Evolutionary conservation across 2,329 filamentous ascomycete species (phyloP).

Genomic region (Chaetomium sp.): DNA sequence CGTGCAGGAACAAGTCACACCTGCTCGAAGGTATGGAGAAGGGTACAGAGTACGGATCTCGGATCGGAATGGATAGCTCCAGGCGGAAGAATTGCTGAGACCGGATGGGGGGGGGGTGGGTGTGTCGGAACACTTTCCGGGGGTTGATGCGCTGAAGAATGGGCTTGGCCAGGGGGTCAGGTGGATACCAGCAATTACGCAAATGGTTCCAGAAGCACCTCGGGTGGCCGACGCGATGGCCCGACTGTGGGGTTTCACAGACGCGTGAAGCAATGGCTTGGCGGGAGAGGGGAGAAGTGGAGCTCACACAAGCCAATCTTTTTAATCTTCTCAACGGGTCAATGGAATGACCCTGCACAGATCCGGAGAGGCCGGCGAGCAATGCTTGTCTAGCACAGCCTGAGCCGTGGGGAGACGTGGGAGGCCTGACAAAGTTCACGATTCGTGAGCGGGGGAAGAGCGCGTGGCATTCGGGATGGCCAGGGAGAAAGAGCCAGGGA

Average conservation of each 20-base stretch:
- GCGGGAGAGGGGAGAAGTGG: conserved; percentile 9
- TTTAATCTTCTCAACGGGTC: background rate
- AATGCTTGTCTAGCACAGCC: background rate
- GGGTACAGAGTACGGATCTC: too few relatives aligned
- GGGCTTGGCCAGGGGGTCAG: conserved; percentile 22
- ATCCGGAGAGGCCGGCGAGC: conserved; percentile 1
- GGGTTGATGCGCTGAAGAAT: conserved; percentile 19
- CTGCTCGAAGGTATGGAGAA: conserved; percentile 4
- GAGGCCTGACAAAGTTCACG: background rate
- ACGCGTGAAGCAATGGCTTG: conserved; percentile 23
- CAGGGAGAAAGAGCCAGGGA: background rate
- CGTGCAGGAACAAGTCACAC: conserved; percentile 25
- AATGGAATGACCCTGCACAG: conserved; percentile 1
- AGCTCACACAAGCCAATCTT: background rate
- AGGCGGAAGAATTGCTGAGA: conserved; percentile 36
- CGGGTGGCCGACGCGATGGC: conserved; percentile 24
- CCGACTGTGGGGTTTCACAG: conserved; percentile 25
- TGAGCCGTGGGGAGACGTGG: background rate
- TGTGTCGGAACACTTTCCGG: conserved; percentile 11
- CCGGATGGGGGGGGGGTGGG: conserved; percentile 15
- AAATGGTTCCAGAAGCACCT: conserved; percentile 26
- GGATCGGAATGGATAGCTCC: conserved; percentile 25
- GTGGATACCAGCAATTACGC: conserved; percentile 24
- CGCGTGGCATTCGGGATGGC: conserved; percentile 1
- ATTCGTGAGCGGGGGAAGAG: background rate